These are phyloP conservation scores for Desmodesmus armatus DNA, from an alignment of 139 green algal genomes.

Conservation along the genomic window DNA sequence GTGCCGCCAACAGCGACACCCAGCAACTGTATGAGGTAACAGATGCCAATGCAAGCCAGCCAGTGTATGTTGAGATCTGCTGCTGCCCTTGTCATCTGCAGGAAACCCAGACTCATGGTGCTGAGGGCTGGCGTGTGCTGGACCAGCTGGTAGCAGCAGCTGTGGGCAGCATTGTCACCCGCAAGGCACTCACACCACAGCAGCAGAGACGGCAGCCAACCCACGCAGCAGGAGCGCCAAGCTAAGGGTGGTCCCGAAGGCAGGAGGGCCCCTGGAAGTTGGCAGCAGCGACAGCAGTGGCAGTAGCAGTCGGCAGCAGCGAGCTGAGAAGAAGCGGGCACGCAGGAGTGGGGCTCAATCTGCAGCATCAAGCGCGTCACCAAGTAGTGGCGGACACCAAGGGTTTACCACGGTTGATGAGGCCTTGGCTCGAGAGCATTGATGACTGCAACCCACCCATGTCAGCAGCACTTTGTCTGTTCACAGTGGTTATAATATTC, in stretches of 20 bases:
- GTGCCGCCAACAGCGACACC: not conserved
- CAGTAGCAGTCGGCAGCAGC: not conserved
- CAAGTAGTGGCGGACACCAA: no score
- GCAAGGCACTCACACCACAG: slow-evolving; percentile 58
- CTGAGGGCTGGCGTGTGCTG: slow-evolving; percentile 41
- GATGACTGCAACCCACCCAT: not conserved
- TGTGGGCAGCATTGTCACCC: slow-evolving; percentile 57
- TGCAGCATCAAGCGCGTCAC: no score
- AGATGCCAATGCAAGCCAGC: not conserved
- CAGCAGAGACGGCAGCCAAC: slow-evolving; percentile 78
- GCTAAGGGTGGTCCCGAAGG: slow-evolving; percentile 82
- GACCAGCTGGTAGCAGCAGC: slow-evolving; percentile 43
- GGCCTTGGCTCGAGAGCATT: no score
- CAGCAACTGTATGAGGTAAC: no score
- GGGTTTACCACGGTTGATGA: no score
- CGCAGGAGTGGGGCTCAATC: no score
- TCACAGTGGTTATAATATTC: not conserved
- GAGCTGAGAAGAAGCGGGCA: not conserved
- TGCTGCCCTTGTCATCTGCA: slow-evolving; percentile 6
- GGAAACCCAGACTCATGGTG: slow-evolving; percentile 51
- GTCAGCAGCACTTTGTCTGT: not conserved
- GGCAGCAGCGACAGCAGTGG: not conserved
- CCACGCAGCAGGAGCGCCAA: slow-evolving; percentile 89
- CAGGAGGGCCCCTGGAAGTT: slow-evolving; percentile 14
- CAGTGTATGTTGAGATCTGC: not conserved